phyloP scores from a whole-genome alignment of 768 basidiomycete species.

The Cantharellus anzutake region DNA sequence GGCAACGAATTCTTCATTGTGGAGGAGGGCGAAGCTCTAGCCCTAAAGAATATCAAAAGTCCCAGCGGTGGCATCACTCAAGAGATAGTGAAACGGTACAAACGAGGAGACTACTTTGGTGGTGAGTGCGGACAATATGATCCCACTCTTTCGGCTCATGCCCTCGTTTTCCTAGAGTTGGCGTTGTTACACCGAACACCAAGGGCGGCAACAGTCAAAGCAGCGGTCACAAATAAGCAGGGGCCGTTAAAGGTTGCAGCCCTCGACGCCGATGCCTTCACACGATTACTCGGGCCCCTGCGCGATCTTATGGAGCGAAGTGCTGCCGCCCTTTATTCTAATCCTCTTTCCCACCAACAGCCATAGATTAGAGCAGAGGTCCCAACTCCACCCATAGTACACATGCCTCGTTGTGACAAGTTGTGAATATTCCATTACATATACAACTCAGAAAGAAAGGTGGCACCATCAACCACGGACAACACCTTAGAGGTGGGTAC shows the following conservation, averaged over 20 bases:
- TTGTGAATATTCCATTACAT: no score
- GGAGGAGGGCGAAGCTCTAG: constrained; percentile 81
- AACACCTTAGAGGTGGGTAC: no score
- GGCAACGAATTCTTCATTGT: constrained; percentile 97
- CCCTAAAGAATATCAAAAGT: constrained; percentile 49
- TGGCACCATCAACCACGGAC: no score
- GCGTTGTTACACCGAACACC: constrained; percentile 77
- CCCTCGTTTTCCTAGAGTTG: constrained; percentile 37
- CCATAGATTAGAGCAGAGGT: no score
- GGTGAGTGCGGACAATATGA: constrained; percentile 31
- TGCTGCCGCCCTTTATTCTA: constrained; percentile 19
- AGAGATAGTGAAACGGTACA: constrained; percentile 52
- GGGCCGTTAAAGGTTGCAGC: constrained; percentile 78
- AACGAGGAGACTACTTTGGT: constrained; percentile 95
- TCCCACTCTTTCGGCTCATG: neutral
- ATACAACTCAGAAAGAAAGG: no score
- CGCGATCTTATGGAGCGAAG: constrained; percentile 85
- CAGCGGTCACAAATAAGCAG: constrained; percentile 23
- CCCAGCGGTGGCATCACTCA: constrained; percentile 42
- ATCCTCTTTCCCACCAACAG: neutral
- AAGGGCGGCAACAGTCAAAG: constrained; percentile 92
- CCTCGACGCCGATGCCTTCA: constrained; percentile 84
- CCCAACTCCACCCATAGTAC: no score
- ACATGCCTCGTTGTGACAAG: no score
- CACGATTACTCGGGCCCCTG: constrained; percentile 77